Percentiles rank a stretch among this genome's conserved stretches.
Conservation (phyloP, 73 alveolate genomes). For the Paramecium primaurelia region DNA sequence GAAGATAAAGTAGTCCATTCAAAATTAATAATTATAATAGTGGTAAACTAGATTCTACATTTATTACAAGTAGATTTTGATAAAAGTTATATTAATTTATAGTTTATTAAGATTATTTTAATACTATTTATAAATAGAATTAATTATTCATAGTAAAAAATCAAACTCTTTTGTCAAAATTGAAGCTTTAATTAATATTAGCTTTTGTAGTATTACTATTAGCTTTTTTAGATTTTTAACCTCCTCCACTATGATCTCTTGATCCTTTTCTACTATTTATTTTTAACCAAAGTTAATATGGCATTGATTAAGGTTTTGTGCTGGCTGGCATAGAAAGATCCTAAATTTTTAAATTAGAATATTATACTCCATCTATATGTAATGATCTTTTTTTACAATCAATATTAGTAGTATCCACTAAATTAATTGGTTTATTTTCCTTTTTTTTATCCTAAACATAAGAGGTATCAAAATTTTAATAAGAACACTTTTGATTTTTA, state of each 20-base stretch:
- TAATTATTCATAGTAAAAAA: neutral
- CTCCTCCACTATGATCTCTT: constrained; percentile 10
- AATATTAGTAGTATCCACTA: neutral
- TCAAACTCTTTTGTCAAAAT: neutral
- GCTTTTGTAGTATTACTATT: neutral
- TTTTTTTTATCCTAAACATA: neutral
- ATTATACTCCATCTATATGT: neutral
- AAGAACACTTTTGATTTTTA: neutral
- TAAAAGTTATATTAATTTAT: neutral
- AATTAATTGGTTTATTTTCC: neutral
- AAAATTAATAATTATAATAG: neutral
- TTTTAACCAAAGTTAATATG: constrained; percentile 1
- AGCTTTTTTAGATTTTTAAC: neutral
- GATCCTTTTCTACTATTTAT: neutral
- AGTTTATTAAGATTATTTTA: no score
- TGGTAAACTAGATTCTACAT: neutral
- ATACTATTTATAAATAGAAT: neutral
- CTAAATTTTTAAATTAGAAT: neutral
- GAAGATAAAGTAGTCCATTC: neutral
- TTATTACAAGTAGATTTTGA: neutral
- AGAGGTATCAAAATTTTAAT: neutral
- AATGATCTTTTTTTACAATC: neutral
- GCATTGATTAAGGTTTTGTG: neutral
- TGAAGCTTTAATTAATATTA: neutral
- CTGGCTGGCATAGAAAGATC: neutral